phyloP scores from a whole-genome alignment of 2,329 filamentous ascomycete genomes.

The Fusarium veterinarium region DNA sequence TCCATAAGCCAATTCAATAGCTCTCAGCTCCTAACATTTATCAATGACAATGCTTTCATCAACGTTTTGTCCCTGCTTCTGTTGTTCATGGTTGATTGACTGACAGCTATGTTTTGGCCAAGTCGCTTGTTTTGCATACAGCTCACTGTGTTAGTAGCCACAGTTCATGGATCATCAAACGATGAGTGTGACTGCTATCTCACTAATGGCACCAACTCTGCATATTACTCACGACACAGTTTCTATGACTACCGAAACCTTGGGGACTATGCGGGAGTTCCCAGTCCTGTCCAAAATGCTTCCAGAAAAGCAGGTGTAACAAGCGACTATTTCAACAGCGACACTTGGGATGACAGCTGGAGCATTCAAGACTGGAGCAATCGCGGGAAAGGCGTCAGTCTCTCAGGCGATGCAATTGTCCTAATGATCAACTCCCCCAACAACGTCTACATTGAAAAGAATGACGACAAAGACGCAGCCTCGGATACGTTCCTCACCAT shows the following conservation, averaged over 20 bases:
- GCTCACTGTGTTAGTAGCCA: conserved; percentile 10
- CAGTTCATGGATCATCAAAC: conserved; percentile 28
- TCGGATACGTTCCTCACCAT: conserved; percentile 59
- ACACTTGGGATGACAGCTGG: conserved; percentile 54
- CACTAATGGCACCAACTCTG: conserved; percentile 57
- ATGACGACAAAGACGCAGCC: conserved; percentile 48
- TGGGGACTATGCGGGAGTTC: conserved; percentile 52
- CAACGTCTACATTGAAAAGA: conserved; percentile 61
- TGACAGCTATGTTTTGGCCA: conserved; percentile 14
- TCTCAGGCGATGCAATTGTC: conserved; percentile 45
- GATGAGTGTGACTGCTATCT: conserved; percentile 60
- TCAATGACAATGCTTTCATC: background rate
- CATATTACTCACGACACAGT: conserved; percentile 58
- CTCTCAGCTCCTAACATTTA: background rate
- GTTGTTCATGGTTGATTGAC: background rate
- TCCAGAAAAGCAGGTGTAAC: conserved; percentile 45
- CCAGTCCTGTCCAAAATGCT: conserved; percentile 47
- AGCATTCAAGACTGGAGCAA: conserved; percentile 56
- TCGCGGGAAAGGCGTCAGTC: conserved; percentile 46
- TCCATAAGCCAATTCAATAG: conserved; percentile 3
- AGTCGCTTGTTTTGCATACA: conserved; percentile 4
- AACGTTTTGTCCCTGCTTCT: background rate
- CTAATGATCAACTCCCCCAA: conserved; percentile 56
- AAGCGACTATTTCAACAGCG: conserved; percentile 54
- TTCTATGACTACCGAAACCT: conserved; percentile 64